phyloP scores from a whole-genome alignment of 306 rosid species.

The Sicyos baderoa region DNA sequence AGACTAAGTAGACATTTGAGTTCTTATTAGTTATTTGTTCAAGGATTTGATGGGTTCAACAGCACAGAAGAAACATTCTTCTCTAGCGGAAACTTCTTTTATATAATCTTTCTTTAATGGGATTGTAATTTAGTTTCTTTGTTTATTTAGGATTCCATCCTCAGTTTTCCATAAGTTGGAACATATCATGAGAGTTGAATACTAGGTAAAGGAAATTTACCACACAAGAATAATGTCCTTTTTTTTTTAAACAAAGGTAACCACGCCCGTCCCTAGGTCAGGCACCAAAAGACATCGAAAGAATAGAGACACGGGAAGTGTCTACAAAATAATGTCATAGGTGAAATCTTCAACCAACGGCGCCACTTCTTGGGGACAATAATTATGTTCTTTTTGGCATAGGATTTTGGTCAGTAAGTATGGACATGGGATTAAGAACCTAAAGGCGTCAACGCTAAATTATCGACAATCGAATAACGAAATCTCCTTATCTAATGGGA shows the following conservation, averaged over 20 bases:
- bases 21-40: no score
- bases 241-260: no score
- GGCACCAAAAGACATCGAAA: no score
- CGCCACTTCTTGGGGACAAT: no score
- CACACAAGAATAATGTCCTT: not conserved
- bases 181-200: not conserved
- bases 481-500: not conserved
- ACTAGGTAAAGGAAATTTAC: not conserved
- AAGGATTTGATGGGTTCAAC: not conserved
- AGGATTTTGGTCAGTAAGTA: not conserved
- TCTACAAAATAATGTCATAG: no score
- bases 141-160: not conserved
- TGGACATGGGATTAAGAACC: not conserved
- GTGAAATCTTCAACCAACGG: no score
- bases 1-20: no score
- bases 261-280: no score
- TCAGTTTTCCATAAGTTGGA: not conserved
- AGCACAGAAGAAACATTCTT: not conserved
- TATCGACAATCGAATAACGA: not conserved
- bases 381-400: no score
- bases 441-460: not conserved
- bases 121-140: not conserved
- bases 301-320: no score
- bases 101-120: not conserved
- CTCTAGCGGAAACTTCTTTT: not conserved